Evolutionary conservation across 1,139 yeast species (phyloP).

Genomic region (Petasospora rhodanensis): DNA sequence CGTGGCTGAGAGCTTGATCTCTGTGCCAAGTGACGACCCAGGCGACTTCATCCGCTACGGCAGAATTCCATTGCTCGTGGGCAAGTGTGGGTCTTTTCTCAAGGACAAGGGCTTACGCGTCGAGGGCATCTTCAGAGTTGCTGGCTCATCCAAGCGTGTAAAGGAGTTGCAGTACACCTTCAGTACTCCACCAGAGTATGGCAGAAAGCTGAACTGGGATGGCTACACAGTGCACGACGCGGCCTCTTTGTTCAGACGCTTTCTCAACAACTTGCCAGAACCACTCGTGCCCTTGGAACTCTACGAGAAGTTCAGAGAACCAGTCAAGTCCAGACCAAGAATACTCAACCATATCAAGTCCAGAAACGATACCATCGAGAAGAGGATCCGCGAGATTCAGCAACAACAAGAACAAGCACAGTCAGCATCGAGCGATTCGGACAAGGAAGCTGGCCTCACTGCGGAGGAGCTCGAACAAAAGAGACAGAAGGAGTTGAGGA

Average conservation of each 20-base stretch:
- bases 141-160: slow-evolving; percentile 86
- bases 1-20: slow-evolving; percentile 72
- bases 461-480: slow-evolving; percentile 29
- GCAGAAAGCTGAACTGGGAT: slow-evolving; percentile 84
- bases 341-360: slow-evolving; percentile 60
- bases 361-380: slow-evolving; percentile 32
- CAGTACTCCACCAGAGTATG: slow-evolving; percentile 85
- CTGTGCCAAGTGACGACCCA: slow-evolving; percentile 48
- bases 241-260: slow-evolving; percentile 82
- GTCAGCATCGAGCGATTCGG: slow-evolving; percentile 24
- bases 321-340: slow-evolving; percentile 57
- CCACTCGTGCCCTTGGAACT: slow-evolving; percentile 79
- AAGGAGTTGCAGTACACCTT: slow-evolving; percentile 81
- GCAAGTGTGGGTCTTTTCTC: slow-evolving; percentile 85
- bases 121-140: slow-evolving; percentile 91
- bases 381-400: slow-evolving; percentile 23
- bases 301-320: slow-evolving; percentile 79
- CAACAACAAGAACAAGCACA: slow-evolving; percentile 15
- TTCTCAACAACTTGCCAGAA: slow-evolving; percentile 83
- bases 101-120: slow-evolving; percentile 72
- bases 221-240: slow-evolving; percentile 98
- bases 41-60: slow-evolving; percentile 69
- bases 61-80: slow-evolving; percentile 83
- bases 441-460: slow-evolving; percentile 15
- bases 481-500: slow-evolving; percentile 32